These are phyloP conservation scores for Glarea lozoyensis DNA, from an alignment of 495 filamentous ascomycete species.

Conservation along the genomic window DNA sequence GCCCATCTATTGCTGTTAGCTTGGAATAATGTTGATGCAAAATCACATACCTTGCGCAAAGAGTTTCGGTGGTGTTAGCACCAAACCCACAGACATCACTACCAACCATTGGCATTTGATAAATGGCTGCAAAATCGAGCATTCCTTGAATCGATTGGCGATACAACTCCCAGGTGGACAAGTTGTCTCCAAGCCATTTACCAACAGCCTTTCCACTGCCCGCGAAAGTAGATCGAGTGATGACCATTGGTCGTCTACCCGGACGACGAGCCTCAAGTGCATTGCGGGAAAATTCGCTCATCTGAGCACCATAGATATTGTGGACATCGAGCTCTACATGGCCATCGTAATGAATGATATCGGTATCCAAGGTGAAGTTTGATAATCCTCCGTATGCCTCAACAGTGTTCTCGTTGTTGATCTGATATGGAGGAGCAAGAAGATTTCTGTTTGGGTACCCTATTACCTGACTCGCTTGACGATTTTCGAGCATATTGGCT, in stretches of 20 bases:
- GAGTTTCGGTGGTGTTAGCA: slow-evolving; percentile 60
- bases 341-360: slow-evolving; percentile 65
- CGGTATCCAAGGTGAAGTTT: slow-evolving; percentile 66
- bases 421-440: slow-evolving; percentile 63
- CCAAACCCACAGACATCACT: slow-evolving; percentile 76
- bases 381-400: slow-evolving; percentile 50
- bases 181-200: slow-evolving; percentile 86
- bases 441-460: slow-evolving; percentile 58
- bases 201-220: slow-evolving; percentile 72
- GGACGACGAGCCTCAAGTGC: slow-evolving; percentile 68
- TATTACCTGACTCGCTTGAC: too few relatives aligned
- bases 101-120: slow-evolving; percentile 81
- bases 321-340: slow-evolving; percentile 71
- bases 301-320: slow-evolving; percentile 80
- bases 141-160: slow-evolving; percentile 57
- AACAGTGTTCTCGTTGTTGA: slow-evolving; percentile 58
- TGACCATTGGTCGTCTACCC: slow-evolving; percentile 59
- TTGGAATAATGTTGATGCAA: too few relatives aligned
- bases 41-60: slow-evolving; percentile 46
- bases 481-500: too few relatives aligned
- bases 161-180: slow-evolving; percentile 63
- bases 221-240: slow-evolving; percentile 77
- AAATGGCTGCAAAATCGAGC: slow-evolving; percentile 68
- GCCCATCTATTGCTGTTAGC: slow-evolving; percentile 65
- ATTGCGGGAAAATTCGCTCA: slow-evolving; percentile 55